phyloP scores from a whole-genome alignment of 441 rosid species.

The Oxalis stricta region DNA sequence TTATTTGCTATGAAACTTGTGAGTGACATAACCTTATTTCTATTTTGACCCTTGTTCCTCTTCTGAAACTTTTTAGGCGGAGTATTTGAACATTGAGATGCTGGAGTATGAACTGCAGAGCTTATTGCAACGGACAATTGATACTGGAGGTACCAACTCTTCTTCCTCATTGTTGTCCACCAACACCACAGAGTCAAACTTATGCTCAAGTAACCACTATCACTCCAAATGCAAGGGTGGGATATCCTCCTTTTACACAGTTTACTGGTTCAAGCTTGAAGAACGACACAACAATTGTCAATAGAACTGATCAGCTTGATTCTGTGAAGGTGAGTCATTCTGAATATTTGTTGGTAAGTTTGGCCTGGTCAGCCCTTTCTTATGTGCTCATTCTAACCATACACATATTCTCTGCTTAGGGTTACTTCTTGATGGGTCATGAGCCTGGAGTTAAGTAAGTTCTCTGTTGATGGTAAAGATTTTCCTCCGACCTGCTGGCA shows the following conservation, averaged over 20 bases:
- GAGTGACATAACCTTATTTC: not conserved
- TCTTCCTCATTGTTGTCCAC: not conserved
- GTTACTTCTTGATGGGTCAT: not conserved
- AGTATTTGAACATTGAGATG: slow-evolving; percentile 15
- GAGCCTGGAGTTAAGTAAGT: slow-evolving; percentile 5
- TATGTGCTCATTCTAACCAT: too few species aligned
- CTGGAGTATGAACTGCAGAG: slow-evolving; percentile 8
- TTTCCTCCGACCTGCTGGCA: not conserved
- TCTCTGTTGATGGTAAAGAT: not conserved
- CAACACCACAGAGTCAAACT: slow-evolving; percentile 8
- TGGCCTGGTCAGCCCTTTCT: too few species aligned
- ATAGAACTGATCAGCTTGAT: too few species aligned
- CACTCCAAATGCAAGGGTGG: slow-evolving; percentile 1
- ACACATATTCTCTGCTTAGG: too few species aligned
- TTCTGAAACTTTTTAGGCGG: slow-evolving; percentile 12
- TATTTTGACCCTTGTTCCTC: too few species aligned
- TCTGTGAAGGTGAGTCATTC: too few species aligned
- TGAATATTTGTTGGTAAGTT: too few species aligned
- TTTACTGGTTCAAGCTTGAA: not conserved
- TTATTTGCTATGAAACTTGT: too few species aligned
- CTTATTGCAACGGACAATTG: slow-evolving; percentile 4
- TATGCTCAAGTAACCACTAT: slow-evolving; percentile 3
- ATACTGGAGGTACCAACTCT: slow-evolving; percentile 6
- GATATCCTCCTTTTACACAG: slow-evolving; percentile 6
- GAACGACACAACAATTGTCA: too few species aligned